Conservation (phyloP, 176 grass and related monocot genomes). For the Ensete glaucum region DNA sequence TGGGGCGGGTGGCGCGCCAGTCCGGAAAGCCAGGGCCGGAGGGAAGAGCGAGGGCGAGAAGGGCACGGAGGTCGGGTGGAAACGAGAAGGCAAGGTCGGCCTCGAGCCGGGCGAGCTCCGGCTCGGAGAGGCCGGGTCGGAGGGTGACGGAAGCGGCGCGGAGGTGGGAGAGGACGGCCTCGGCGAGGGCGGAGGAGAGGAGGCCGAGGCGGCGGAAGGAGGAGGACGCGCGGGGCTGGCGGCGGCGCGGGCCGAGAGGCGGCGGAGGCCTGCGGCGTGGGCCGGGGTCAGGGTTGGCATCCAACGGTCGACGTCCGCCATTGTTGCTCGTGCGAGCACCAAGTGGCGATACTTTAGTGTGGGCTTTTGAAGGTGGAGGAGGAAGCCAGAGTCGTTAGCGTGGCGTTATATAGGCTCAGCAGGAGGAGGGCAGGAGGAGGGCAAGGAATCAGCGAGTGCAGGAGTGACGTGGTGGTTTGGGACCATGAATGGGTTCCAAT, state of each 20-base stretch:
- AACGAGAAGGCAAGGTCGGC: conserved; percentile 69
- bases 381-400: background rate
- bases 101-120: conserved; percentile 57
- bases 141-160: conserved; percentile 32
- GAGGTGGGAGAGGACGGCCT: conserved; percentile 54
- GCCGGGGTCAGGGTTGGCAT: conserved; percentile 41
- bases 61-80: conserved; percentile 76
- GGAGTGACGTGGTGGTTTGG: too few species aligned
- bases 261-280: conserved; percentile 56
- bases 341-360: background rate
- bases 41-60: conserved; percentile 48
- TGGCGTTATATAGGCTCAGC: too few species aligned
- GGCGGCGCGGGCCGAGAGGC: conserved; percentile 66
- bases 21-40: conserved; percentile 61
- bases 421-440: too few species aligned
- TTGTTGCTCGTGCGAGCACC: conserved; percentile 2
- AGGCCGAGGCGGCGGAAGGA: conserved; percentile 37
- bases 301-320: conserved; percentile 80
- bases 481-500: too few species aligned
- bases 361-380: background rate
- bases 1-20: conserved; percentile 27
- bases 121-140: conserved; percentile 44
- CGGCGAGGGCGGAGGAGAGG: conserved; percentile 58
- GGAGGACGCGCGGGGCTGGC: conserved; percentile 6
- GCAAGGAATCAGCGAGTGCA: too few species aligned